A percentile compares a stretch with the other conserved stretches of the same genome.
phyloP scores from a whole-genome alignment of 2,329 filamentous ascomycete species.

The Bipolaris sorokiniana region DNA sequence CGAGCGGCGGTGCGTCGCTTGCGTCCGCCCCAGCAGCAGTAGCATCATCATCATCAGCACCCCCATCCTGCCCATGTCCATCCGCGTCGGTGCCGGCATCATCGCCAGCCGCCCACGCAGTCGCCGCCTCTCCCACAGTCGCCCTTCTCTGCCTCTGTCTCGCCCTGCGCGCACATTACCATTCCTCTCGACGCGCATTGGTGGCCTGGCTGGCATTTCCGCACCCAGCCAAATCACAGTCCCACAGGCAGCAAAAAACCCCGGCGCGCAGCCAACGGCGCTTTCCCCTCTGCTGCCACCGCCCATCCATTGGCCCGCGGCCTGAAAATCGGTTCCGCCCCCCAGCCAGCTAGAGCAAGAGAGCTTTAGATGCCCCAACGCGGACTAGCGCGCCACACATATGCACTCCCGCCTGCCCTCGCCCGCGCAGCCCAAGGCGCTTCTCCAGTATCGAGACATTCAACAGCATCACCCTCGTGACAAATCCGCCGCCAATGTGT shows the following conservation, averaged over 20 bases:
- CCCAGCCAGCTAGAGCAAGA: conserved; percentile 11
- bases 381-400: conserved; percentile 5
- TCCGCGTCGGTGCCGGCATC: no score
- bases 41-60: neutral
- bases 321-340: conserved; percentile 28
- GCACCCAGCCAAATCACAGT: conserved; percentile 40
- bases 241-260: conserved; percentile 23
- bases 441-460: neutral
- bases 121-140: neutral
- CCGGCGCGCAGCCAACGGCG: conserved; percentile 43
- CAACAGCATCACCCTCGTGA: neutral
- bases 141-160: neutral
- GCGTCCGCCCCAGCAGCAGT: conserved; percentile 1
- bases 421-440: neutral
- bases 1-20: conserved; percentile 7
- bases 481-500: neutral
- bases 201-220: conserved; percentile 21
- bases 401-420: neutral
- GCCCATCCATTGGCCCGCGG: conserved; percentile 24
- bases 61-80: no score
- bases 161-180: neutral
- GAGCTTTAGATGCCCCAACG: neutral
- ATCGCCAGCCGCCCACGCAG: neutral
- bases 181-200: neutral
- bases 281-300: conserved; percentile 16